Conservation (phyloP, 1,284 basidiomycete species). For the Cutaneotrichosporon cutaneum region DNA sequence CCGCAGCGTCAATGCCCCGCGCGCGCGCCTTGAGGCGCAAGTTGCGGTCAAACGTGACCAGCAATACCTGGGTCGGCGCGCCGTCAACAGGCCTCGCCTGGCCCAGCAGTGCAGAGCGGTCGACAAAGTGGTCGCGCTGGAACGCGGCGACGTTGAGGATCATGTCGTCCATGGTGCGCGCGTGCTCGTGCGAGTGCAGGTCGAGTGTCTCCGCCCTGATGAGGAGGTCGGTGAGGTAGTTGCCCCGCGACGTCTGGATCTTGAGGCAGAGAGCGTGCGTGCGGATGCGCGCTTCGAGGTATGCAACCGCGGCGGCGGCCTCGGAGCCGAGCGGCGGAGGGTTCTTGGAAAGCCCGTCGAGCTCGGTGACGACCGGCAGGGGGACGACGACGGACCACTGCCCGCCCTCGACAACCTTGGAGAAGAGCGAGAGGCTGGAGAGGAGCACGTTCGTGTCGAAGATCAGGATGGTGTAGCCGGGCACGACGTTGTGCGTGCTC, state of each 20-base stretch:
- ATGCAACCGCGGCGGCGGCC: slow-evolving; percentile 69
- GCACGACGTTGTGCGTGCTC: slow-evolving; percentile 57
- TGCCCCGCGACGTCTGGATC: slow-evolving; percentile 91
- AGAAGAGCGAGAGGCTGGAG: slow-evolving; percentile 70
- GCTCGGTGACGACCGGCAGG: slow-evolving; percentile 66
- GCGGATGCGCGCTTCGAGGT: slow-evolving; percentile 73
- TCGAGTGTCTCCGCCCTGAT: slow-evolving; percentile 84
- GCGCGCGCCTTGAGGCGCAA: slow-evolving; percentile 53
- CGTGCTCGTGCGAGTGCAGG: slow-evolving; percentile 56
- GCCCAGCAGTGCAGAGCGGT: slow-evolving; percentile 71
- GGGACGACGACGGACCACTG: slow-evolving; percentile 88
- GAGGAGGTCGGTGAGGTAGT: slow-evolving; percentile 80
- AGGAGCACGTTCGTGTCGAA: slow-evolving; percentile 93
- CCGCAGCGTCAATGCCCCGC: slow-evolving; percentile 47
- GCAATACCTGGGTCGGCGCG: slow-evolving; percentile 72
- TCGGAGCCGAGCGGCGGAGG: slow-evolving; percentile 62
- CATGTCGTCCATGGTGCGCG: slow-evolving; percentile 88
- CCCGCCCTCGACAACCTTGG: slow-evolving; percentile 72
- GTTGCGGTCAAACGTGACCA: slow-evolving; percentile 89
- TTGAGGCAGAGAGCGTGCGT: slow-evolving; percentile 76
- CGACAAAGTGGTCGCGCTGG: slow-evolving; percentile 89
- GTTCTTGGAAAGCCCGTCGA: slow-evolving; percentile 81
- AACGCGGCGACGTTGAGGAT: slow-evolving; percentile 87
- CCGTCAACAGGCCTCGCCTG: slow-evolving; percentile 21
- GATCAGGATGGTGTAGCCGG: slow-evolving; percentile 86